phyloP scores from a whole-genome alignment of 768 basidiomycete species.

The Boletus tomentosulus region DNA sequence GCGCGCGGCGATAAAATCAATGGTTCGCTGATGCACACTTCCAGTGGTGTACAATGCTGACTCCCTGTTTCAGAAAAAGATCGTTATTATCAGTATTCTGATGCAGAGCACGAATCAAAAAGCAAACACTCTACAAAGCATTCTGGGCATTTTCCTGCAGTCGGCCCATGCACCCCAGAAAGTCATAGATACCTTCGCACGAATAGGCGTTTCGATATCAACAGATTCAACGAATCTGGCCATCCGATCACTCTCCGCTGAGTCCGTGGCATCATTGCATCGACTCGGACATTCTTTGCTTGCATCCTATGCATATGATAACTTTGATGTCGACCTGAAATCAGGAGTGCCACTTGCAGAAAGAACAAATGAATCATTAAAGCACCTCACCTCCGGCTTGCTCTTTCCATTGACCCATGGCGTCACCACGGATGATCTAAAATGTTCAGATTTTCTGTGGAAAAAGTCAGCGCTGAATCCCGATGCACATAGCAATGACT shows the following conservation, averaged over 20 bases:
- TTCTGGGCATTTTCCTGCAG: constrained; percentile 2
- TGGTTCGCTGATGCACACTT: too few species aligned
- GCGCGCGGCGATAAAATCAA: too few species aligned
- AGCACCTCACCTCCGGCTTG: neutral
- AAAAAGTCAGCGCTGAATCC: neutral
- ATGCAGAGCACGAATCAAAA: neutral
- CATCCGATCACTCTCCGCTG: neutral
- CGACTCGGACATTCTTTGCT: neutral
- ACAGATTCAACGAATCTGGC: neutral
- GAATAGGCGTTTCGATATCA: neutral
- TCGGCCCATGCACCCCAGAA: neutral
- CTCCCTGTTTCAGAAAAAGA: neutral
- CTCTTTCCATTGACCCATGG: neutral
- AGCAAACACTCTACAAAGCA: neutral
- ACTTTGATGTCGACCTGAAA: constrained; percentile 4
- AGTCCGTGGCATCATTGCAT: neutral
- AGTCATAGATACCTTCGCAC: neutral
- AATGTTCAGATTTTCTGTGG: neutral
- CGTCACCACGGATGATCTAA: neutral
- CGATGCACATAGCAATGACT: neutral
- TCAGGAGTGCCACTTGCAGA: neutral
- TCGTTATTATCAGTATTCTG: neutral
- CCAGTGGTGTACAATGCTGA: too few species aligned
- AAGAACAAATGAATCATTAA: neutral
- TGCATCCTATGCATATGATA: constrained; percentile 1